Evolutionary conservation across 78 protist species (phyloP).

Genomic region (Dictyostelium brefeldianum): DNA sequence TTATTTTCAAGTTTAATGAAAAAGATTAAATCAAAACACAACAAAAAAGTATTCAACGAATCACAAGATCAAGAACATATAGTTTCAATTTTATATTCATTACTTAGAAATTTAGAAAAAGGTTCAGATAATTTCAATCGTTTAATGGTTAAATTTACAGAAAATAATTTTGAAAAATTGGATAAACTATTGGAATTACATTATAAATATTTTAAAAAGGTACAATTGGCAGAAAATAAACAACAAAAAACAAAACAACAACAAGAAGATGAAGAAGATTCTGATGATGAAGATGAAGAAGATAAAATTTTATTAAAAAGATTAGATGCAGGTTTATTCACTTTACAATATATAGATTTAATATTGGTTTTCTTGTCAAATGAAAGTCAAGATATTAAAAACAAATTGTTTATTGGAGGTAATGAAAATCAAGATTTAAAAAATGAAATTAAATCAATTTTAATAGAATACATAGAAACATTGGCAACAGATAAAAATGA

Average conservation of each 20-base stretch:
- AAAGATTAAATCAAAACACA: constrained; percentile 53
- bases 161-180: constrained; percentile 67
- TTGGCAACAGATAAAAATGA: not conserved
- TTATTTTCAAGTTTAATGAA: constrained; percentile 85
- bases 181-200: constrained; percentile 55
- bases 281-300: constrained; percentile 58
- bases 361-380: constrained; percentile 24
- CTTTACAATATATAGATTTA: constrained; percentile 57
- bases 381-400: not conserved
- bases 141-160: constrained; percentile 64
- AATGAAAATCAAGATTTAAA: not conserved
- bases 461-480: constrained; percentile 7
- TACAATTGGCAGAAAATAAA: constrained; percentile 8
- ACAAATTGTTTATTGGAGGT: not conserved
- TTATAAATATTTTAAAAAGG: constrained; percentile 49
- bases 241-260: not conserved
- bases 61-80: constrained; percentile 64
- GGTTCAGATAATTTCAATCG: not conserved
- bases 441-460: not conserved
- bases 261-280: not conserved
- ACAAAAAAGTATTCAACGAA: constrained; percentile 35
- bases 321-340: constrained; percentile 83
- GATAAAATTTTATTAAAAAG: constrained; percentile 37
- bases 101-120: constrained; percentile 34
- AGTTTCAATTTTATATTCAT: constrained; percentile 35